Conservation (phyloP, 1,139 yeast species). For the Zygosaccharomyces sapae region DNA sequence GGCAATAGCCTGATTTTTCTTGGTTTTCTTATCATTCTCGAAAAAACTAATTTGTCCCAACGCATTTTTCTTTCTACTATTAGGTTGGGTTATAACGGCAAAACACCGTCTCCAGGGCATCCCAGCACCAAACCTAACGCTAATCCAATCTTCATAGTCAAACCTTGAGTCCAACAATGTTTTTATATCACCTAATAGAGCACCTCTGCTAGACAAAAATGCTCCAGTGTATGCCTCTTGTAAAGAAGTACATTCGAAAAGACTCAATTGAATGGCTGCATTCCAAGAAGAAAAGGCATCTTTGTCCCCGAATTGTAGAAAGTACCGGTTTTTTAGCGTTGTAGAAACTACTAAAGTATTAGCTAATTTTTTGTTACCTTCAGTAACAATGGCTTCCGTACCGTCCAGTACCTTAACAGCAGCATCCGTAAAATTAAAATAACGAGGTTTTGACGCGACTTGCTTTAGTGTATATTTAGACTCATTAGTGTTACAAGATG, state of each 20-base stretch:
- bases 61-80: slow-evolving; percentile 42
- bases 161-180: slow-evolving; percentile 80
- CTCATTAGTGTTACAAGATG: slow-evolving; percentile 45
- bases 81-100: slow-evolving; percentile 81
- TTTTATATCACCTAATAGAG: slow-evolving; percentile 78
- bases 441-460: slow-evolving; percentile 66
- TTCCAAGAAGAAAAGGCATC: slow-evolving; percentile 65
- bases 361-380: slow-evolving; percentile 70
- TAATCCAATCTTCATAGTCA: slow-evolving; percentile 90
- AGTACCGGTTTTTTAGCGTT: slow-evolving; percentile 79
- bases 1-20: slow-evolving; percentile 72
- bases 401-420: slow-evolving; percentile 72
- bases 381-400: slow-evolving; percentile 75
- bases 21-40: slow-evolving; percentile 57
- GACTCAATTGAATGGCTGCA: slow-evolving; percentile 72
- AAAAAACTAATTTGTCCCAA: slow-evolving; percentile 57
- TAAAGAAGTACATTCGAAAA: slow-evolving; percentile 71
- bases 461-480: slow-evolving; percentile 51
- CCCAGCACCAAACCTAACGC: slow-evolving; percentile 92
- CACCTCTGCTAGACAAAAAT: slow-evolving; percentile 79
- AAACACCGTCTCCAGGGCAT: slow-evolving; percentile 97
- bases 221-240: slow-evolving; percentile 98
- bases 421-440: slow-evolving; percentile 87
- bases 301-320: slow-evolving; percentile 66
- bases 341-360: slow-evolving; percentile 86